Base-by-base conservation (phyloP, 2,329 filamentous ascomycete species). In the Paracamarosporium sp. region DNA sequence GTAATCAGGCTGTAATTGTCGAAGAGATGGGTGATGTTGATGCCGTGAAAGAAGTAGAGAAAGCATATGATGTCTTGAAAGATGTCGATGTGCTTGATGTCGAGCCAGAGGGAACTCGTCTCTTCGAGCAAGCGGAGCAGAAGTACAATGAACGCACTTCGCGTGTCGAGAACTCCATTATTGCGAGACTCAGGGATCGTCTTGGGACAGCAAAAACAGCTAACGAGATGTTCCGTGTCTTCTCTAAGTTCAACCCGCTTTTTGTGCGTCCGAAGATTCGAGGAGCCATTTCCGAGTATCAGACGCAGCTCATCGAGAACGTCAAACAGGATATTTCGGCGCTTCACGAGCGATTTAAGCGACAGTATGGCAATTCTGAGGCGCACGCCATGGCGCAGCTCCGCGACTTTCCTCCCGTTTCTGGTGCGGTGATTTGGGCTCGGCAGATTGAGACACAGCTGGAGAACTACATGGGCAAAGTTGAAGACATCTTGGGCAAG, bases 161-260 rank as follows among this genome's bases (percentile, higher is more conserved):
- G 17, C 88, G 95, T 59, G 95, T 99, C 4, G 95, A 99, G 76
- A 99, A 99, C 78, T 97, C 95, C 3, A 99, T 99, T 77, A 99
- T 99, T 75, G 93, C 95, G 31, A 87, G 93, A 53, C 83, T 99
- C 30, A 87, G 95, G 70, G 95, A 99, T 78, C 90, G 95, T 57
- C 85, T 99, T 55, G 95, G 93, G 13, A 97, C 93, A 6, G 94
- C 95, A 12, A 97, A 96, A 83, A 97, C 93, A 61, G 95, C 95
- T 38, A 98, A 96, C 73, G 96, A 99, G 79, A 99, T 99, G 95
- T 99, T 99, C 77, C 91, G 96, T 53, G 95, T 99, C 60, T 99
- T 99, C 76, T 98, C 95, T 52, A 98, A 98, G 75, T 99, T 99
- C 85, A 99, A 99, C 74, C 95, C 95, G 1, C 88, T 99, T 28